Evolutionary conservation across 1,284 basidiomycete species (phyloP), one percentile per base, ranked within the genome.

Genomic region (Boletellus deceptivus): DNA sequence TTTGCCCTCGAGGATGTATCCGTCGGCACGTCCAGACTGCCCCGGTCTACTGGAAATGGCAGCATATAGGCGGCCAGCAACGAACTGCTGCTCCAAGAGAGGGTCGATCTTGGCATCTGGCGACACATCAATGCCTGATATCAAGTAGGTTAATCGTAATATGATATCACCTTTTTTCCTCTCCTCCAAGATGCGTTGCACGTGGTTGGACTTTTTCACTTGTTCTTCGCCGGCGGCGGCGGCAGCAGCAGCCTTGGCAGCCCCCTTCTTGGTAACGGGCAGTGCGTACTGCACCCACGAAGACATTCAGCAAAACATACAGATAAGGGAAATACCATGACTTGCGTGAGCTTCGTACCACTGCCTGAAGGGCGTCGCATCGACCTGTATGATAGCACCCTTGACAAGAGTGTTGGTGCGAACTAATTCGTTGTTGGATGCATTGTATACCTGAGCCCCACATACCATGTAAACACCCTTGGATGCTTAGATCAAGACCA

Each of bases 371-470:
- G 94, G 95, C 43, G 93, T 86, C 58, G 94, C 94, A 78, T 98
- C 94, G 67, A 98, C 72, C 73, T 97, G 93, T 74, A 98, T 91
- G 75, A 98, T 89, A 61, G 89, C 89, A 59, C 85, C 80, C 81
- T 95, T 97, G 70, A 98, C 94, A 54, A 98, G 86, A 55, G 94
- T 98, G 80, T 98, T 97, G 64, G 94, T 98, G 70, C 94, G 91
- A 70, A 98, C 94, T 68, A 98, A 84, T 77, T 98, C 94, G 77
- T 98, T 98, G 86, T 98, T 98, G 59, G 94, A 94, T 44, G 95
- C 84, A 74, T 98, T 98, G 84, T 98, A 98, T 48, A 93, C 89
- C 92, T 94, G 48, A 2, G 18, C 40, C n/a, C 14, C 14, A 36
- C 35, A 8, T 25, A 44, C 18, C 14, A 1, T 16, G 27, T 68